A percentile compares a stretch with the other conserved stretches of the same genome.
Conservation (phyloP, 371 early-diverging fungal genomes). For the Apophysomyces trapeziformis region DNA sequence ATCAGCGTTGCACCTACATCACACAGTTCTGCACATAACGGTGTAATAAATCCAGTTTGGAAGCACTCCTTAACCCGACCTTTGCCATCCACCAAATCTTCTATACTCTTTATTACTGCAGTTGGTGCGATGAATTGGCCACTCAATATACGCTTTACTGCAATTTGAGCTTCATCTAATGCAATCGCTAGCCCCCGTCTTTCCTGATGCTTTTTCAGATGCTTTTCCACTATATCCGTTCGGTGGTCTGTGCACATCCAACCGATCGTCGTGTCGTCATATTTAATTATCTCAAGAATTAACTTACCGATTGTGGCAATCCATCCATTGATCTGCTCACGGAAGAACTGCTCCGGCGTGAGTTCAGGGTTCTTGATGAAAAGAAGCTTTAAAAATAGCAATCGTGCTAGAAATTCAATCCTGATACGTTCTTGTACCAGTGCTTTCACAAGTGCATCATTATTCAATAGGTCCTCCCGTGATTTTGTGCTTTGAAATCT, state of each 20-base stretch:
- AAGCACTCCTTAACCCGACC: background rate
- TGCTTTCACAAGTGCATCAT: background rate
- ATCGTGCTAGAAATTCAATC: constrained; percentile 23
- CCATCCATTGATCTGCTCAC: constrained; percentile 31
- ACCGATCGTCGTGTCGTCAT: background rate
- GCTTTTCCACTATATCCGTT: background rate
- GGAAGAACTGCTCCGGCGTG: constrained; percentile 26
- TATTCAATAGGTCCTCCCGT: background rate
- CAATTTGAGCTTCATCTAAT: constrained; percentile 31
- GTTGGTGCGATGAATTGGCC: background rate
- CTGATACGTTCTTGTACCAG: background rate
- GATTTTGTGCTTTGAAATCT: background rate
- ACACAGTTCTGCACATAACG: constrained; percentile 20
- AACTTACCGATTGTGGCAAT: background rate
- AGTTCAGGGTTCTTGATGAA: constrained; percentile 20
- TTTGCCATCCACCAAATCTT: background rate
- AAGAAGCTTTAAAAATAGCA: constrained; percentile 18
- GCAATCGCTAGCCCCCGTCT: constrained; percentile 28
- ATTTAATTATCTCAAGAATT: background rate
- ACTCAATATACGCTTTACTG: constrained; percentile 16
- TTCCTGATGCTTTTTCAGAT: constrained; percentile 3
- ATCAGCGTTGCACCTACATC: constrained; percentile 23
- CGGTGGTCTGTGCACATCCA: background rate
- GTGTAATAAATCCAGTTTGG: constrained; percentile 31
- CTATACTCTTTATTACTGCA: background rate